Evolutionary conservation across 1,284 basidiomycete species (phyloP), one percentile per base, ranked within the genome.

Genomic region (Inonotus obliquus): DNA sequence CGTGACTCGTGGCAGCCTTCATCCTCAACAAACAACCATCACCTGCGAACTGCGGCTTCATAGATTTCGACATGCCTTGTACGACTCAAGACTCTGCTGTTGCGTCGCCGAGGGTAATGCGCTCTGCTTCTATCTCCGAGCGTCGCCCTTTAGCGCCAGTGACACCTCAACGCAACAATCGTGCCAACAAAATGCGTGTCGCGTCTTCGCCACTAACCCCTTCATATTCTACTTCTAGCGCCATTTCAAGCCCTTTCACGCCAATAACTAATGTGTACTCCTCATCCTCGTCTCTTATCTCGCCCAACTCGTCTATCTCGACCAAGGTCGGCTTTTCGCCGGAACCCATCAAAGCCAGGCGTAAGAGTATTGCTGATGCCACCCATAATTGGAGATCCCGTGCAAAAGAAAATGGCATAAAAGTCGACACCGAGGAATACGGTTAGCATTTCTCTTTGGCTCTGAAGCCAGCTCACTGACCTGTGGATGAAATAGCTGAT

Each of bases 321-420:
- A 64, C 59, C 21, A 61, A 61, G 35, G 55, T 64, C 21, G 60
- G 59, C 5, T 57, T 59, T 23, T 64, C 63, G 25, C 63, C 63
- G 9, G 63, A 61, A 19, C 19, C 52, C 32, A 21, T 54, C 49
- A 64, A 61, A 37, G 35, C 54, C 45, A 61, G 61, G 38, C 29
- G 37, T 67, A 76, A 75, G 64, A 79, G 75, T 66, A 75, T 83
- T 29, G 81, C 82, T n/a, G 83, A 87, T 71, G 78, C 84, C 54
- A 79, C 85, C 10, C 79, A 81, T 29, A 89, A 83, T 69, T 91
- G 89, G 89, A 81, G 88, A 60, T 83, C 81, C 38, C 79, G 87
- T 53, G 85, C 88, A 38, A 84, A 77, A 61, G 84, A 87, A 68
- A 85, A 88, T 66, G 87, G 86, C 37, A 89, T 89, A 65, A 85